These are phyloP conservation scores for Salicornia ramosissima DNA, from an alignment of 148 eudicot species.

Conservation along the genomic window DNA sequence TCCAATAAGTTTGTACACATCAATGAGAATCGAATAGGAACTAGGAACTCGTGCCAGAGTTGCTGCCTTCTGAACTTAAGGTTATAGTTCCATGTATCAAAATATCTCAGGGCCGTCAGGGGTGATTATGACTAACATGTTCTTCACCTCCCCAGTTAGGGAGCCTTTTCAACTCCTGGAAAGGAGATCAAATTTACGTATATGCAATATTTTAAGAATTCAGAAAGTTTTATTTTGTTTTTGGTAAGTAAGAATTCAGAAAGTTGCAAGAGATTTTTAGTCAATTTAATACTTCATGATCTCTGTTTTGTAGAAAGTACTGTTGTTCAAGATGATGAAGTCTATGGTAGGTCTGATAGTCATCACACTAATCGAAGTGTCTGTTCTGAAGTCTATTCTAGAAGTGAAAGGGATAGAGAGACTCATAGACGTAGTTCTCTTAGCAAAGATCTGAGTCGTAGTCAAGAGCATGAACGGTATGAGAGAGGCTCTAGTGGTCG, in stretches of 20 bases:
- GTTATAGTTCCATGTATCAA: neutral
- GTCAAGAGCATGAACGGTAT: slow-evolving; percentile 25
- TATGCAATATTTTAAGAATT: neutral
- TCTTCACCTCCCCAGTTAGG: neutral
- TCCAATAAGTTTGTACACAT: neutral
- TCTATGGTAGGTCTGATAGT: slow-evolving; percentile 23
- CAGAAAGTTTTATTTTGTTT: too few species aligned
- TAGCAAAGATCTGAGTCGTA: slow-evolving; percentile 32
- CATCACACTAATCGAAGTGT: slow-evolving; percentile 28
- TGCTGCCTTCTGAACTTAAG: neutral
- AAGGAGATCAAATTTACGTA: neutral
- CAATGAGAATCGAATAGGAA: neutral
- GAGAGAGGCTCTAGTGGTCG: slow-evolving; percentile 21
- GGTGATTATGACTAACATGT: too few species aligned
- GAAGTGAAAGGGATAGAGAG: slow-evolving; percentile 35
- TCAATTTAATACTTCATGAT: neutral
- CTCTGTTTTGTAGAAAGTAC: slow-evolving; percentile 40
- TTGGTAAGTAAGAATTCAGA: neutral
- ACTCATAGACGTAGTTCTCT: slow-evolving; percentile 40
- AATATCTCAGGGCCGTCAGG: neutral
- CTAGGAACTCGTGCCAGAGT: neutral
- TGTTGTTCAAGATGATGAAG: slow-evolving; percentile 39
- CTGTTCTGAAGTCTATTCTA: slow-evolving; percentile 41
- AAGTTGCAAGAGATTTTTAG: neutral
- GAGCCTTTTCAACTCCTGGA: neutral